Evolutionary conservation across 805 yeast genomes (phyloP).

Genomic region (Pichia scutulata): DNA sequence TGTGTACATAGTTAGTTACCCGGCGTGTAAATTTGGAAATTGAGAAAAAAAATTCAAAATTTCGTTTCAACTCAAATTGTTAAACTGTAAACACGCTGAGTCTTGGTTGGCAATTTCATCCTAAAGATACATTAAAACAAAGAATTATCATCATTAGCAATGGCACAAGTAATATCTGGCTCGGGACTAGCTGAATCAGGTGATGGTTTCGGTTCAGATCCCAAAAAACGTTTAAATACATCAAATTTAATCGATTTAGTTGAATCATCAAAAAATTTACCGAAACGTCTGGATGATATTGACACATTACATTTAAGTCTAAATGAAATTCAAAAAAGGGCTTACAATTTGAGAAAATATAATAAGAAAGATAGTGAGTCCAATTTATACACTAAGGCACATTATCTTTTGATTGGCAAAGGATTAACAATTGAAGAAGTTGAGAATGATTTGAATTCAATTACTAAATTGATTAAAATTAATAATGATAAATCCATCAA

Average conservation of each 20-base stretch:
- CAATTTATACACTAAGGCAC: slow-evolving; percentile 58
- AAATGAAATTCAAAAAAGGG: slow-evolving; percentile 65
- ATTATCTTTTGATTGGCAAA: slow-evolving; percentile 81
- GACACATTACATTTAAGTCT: slow-evolving; percentile 79
- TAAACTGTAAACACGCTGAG: not conserved
- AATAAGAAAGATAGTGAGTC: slow-evolving; percentile 30
- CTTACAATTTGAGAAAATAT: slow-evolving; percentile 45
- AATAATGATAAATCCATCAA: not conserved
- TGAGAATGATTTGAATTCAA: slow-evolving; percentile 46
- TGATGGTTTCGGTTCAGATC: not conserved
- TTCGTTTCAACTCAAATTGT: not conserved
- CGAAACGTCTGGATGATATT: slow-evolving; percentile 53
- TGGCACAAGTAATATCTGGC: not conserved
- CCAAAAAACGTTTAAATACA: not conserved
- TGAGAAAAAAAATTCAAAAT: not conserved
- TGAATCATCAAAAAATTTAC: slow-evolving; percentile 71
- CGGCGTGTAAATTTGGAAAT: not conserved
- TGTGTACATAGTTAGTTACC: not conserved
- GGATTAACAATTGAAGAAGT: slow-evolving; percentile 84
- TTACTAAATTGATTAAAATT: slow-evolving; percentile 18
- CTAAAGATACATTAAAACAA: too few relatives aligned
- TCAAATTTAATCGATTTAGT: slow-evolving; percentile 56
- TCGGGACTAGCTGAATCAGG: not conserved
- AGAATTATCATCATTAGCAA: not conserved
- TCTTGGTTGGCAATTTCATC: not conserved